Percentiles rank a stretch among this genome's conserved stretches.
phyloP scores from a whole-genome alignment of 148 eudicot genomes.

The Talinum fruticosum region DNA sequence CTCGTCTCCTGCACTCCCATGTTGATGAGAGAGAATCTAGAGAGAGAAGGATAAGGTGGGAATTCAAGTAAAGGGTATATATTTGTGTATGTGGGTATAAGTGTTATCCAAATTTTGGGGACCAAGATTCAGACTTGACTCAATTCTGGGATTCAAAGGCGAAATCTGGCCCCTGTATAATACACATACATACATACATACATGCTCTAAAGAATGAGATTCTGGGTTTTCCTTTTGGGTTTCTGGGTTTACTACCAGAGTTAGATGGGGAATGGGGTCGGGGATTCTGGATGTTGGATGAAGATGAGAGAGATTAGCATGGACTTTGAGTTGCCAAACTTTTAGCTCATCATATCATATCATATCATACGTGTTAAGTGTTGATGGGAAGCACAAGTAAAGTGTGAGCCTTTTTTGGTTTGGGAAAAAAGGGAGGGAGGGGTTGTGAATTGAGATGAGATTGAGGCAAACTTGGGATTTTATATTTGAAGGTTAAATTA shows the following conservation, averaged over 20 bases:
- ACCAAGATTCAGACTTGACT: no score
- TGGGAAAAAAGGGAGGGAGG: slow-evolving; percentile 16
- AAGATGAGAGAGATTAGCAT: background rate
- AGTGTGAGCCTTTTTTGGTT: slow-evolving; percentile 20
- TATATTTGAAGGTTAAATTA: background rate
- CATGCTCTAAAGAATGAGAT: background rate
- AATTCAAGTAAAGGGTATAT: background rate
- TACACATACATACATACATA: no score
- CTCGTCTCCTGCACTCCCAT: background rate
- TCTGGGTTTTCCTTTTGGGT: background rate
- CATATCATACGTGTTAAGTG: background rate
- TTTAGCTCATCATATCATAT: background rate
- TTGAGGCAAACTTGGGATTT: background rate
- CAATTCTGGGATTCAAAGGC: slow-evolving; percentile 6
- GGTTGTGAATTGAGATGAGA: background rate
- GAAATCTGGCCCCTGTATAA: background rate
- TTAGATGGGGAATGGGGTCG: no score
- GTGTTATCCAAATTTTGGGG: slow-evolving; percentile 22
- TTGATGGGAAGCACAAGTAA: slow-evolving; percentile 11
- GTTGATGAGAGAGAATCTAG: background rate
- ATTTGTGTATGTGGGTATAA: background rate
- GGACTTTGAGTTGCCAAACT: background rate
- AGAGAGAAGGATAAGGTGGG: background rate
- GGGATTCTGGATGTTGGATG: no score
- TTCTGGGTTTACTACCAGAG: background rate